Evolutionary conservation across 805 yeast genomes (phyloP).

Genomic region (Cyberlindnera mycetangii): DNA sequence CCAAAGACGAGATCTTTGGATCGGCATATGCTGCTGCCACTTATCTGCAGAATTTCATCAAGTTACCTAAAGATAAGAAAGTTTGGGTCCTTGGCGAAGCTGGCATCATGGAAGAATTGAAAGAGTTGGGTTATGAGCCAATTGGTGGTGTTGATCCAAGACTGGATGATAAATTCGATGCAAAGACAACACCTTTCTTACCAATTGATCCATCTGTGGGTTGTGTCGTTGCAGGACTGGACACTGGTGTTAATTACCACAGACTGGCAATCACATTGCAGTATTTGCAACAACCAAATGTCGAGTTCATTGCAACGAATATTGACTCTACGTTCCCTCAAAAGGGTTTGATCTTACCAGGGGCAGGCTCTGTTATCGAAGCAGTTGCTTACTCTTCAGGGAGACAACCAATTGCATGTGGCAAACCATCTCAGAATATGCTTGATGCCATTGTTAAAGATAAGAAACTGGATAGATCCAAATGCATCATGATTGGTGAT

Average conservation of each 20-base stretch:
- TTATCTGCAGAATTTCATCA: conserved; percentile 71
- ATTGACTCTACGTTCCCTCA: conserved; percentile 94
- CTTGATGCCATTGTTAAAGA: conserved; percentile 77
- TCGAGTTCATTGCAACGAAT: conserved; percentile 87
- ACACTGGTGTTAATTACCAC: conserved; percentile 72
- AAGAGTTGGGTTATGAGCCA: conserved; percentile 67
- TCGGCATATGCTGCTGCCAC: conserved; percentile 91
- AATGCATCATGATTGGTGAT: conserved; percentile 92
- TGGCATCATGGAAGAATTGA: conserved; percentile 81
- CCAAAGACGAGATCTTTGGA: conserved; percentile 76
- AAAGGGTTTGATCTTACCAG: conserved; percentile 82
- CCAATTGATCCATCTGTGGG: conserved; percentile 73
- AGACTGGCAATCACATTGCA: conserved; percentile 80
- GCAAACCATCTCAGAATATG: conserved; percentile 90
- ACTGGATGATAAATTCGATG: conserved; percentile 50
- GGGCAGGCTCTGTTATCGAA: conserved; percentile 91
- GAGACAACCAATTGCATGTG: conserved; percentile 86
- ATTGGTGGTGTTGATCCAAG: conserved; percentile 82
- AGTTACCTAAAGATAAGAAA: conserved; percentile 71
- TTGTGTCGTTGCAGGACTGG: conserved; percentile 88
- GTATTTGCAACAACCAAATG: conserved; percentile 60
- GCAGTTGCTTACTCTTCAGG: conserved; percentile 71
- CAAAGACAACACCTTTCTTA: conserved; percentile 50
- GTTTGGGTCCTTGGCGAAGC: conserved; percentile 87
- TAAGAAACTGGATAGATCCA: conserved; percentile 49